These are phyloP conservation scores for Pilasporangium apinafurcum DNA, from an alignment of 352 stramenopile genomes.

Conservation along the genomic window DNA sequence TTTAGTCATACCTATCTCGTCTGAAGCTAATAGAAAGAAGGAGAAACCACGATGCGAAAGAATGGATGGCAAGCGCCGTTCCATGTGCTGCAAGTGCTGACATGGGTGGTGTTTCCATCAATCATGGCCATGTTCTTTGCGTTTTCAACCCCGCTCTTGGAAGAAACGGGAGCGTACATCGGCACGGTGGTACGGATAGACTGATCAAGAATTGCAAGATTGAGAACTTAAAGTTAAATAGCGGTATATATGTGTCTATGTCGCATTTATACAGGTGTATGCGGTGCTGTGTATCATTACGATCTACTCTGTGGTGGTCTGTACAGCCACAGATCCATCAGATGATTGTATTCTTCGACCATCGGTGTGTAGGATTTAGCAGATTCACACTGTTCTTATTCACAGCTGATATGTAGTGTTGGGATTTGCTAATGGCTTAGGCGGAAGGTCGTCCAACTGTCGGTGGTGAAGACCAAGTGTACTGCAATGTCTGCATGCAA, in stretches of 20 bases:
- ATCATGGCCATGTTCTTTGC: slow-evolving; percentile 80
- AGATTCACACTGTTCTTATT: slow-evolving; percentile 1
- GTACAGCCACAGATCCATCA: slow-evolving; percentile 70
- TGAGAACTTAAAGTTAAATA: not conserved
- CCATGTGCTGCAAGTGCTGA: slow-evolving; percentile 75
- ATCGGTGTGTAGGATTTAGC: slow-evolving; percentile 24
- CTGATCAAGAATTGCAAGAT: not conserved
- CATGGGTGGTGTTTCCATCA: slow-evolving; percentile 76
- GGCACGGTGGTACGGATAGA: slow-evolving; percentile 28
- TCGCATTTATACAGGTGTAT: slow-evolving; percentile 23
- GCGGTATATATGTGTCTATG: not conserved
- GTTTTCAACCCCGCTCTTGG: slow-evolving; percentile 71
- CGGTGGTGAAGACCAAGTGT: slow-evolving; percentile 46
- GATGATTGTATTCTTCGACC: slow-evolving; percentile 66
- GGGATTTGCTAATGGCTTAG: not conserved
- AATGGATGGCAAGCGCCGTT: slow-evolving; percentile 81
- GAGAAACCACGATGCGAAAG: slow-evolving; percentile 38
- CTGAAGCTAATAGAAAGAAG: not conserved
- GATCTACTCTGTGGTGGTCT: slow-evolving; percentile 41
- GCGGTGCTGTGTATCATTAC: slow-evolving; percentile 41
- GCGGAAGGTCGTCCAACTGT: too few relatives aligned
- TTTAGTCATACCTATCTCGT: too few relatives aligned
- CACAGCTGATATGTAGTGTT: slow-evolving; percentile 6
- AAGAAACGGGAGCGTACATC: slow-evolving; percentile 33
- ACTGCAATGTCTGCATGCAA: slow-evolving; percentile 87